phyloP scores from a whole-genome alignment of 225 moss, liverwort and hornwort genomes.

The Straminergon stramineum region DNA sequence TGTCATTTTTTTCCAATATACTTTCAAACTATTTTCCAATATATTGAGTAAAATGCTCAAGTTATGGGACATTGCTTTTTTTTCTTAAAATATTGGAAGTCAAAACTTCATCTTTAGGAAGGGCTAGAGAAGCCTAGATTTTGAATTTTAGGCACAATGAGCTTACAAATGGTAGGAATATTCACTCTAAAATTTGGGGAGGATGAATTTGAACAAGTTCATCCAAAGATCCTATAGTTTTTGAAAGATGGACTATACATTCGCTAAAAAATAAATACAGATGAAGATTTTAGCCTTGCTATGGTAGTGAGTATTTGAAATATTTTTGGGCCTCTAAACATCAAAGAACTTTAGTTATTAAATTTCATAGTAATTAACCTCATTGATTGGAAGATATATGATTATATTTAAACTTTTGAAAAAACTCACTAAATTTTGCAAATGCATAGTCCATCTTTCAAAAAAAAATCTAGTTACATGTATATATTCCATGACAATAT shows the following conservation, averaged over 20 bases:
- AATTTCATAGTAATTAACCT: background rate
- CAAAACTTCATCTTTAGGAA: background rate
- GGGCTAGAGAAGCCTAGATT: background rate
- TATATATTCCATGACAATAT: background rate
- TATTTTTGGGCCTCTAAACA: background rate
- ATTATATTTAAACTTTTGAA: background rate
- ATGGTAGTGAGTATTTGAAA: background rate
- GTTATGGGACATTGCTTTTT: fast-evolving
- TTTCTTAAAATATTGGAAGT: background rate
- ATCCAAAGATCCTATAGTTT: fast-evolving
- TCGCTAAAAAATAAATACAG: no score
- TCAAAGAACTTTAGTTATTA: fast-evolving
- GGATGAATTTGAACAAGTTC: background rate
- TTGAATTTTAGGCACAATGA: background rate
- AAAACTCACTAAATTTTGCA: background rate
- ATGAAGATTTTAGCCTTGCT: background rate
- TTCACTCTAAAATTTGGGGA: background rate
- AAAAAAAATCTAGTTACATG: background rate
- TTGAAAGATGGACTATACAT: background rate
- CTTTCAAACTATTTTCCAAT: background rate
- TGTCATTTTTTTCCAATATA: background rate
- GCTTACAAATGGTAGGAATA: no score
- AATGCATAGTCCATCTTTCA: background rate
- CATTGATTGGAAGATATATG: background rate
- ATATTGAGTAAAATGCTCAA: background rate